Base-by-base conservation (phyloP, 805 yeast species). In the Candida loeiensis region DNA sequence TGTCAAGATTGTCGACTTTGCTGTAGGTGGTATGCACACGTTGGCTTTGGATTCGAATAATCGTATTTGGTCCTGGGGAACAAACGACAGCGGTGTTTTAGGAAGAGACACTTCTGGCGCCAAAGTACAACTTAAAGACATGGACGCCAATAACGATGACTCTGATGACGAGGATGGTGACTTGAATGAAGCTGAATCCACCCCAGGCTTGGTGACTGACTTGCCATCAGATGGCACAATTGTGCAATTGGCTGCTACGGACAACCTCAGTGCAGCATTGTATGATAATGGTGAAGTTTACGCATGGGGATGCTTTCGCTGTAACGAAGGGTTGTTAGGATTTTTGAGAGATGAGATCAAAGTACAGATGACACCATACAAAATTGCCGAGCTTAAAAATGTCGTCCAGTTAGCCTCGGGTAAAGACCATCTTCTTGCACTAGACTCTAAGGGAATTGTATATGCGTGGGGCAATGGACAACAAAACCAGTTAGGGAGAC, bases 401-500 rank as follows among this genome's bases (percentile, higher is more conserved):
- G 80, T 87, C 40, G 87, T 82, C 19, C 93, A 87, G 55, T 61
- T 93, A 41, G 96, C 95, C 1, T 78, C 85, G 0, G 99, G 99
- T 36, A 90, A 90, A 59, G 98, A 93, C 58, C 99, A 93, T 58
- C 59, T 93, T 26, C 59, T 93, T 34, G 93, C 95, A 17, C 68
- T 93, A 26, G 95, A 90, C 58, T 67, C 77, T 18, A 82, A 78
- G 54, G 99, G 99, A 43, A 73, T 80, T 39, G 97, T 90, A 1
- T 88, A 76, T 56, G 90, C 98, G 0, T 93, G 99, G 99, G 99
- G 99, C 50, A 85, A 87, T 58, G 96, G 97, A 18, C 95, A 90
- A 54, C 95, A 87, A 55, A 80, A 73, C 63, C 98, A 93, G 66
- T 72, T 93, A 49, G 99, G 98, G 16, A 77, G 96, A 55, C 82